Percentiles rank a stretch among this genome's conserved stretches.
Evolutionary conservation across 2,329 filamentous ascomycete species (phyloP).

Genomic region (Cercospora zeae-maydis): DNA sequence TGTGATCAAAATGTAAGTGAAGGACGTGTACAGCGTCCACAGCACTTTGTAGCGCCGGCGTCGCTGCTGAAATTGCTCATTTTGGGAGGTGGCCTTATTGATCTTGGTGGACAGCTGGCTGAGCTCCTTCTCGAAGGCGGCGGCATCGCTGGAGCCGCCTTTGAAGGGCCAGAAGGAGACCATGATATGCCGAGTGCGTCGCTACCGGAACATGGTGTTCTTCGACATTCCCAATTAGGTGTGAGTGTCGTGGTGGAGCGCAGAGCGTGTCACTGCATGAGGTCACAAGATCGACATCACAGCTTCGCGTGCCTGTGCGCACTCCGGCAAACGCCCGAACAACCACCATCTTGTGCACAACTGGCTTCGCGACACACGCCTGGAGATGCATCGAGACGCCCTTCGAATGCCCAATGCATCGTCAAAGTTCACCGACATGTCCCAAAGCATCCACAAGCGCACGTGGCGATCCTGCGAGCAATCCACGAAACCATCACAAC

Average conservation of each 20-base stretch:
- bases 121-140: constrained; percentile 88
- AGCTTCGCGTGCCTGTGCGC: background rate
- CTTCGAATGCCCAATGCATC: background rate
- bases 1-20: constrained; percentile 83
- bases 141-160: constrained; percentile 78
- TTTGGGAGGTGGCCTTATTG: constrained; percentile 64
- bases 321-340: background rate
- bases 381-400: background rate
- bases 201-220: background rate
- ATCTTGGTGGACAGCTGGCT: constrained; percentile 81
- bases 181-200: constrained; percentile 50
- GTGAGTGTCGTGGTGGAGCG: background rate
- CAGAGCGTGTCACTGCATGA: background rate
- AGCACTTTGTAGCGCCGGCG: constrained; percentile 78
- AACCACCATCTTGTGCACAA: background rate
- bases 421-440: background rate
- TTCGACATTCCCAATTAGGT: background rate
- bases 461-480: constrained; percentile 5
- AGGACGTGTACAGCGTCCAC: constrained; percentile 84
- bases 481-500: background rate
- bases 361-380: background rate
- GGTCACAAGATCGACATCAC: constrained; percentile 1
- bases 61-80: constrained; percentile 69
- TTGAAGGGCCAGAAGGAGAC: constrained; percentile 84
- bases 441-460: background rate